These are phyloP conservation scores for Candida dubliniensis DNA, from an alignment of 1,139 yeast species.

Conservation along the genomic window DNA sequence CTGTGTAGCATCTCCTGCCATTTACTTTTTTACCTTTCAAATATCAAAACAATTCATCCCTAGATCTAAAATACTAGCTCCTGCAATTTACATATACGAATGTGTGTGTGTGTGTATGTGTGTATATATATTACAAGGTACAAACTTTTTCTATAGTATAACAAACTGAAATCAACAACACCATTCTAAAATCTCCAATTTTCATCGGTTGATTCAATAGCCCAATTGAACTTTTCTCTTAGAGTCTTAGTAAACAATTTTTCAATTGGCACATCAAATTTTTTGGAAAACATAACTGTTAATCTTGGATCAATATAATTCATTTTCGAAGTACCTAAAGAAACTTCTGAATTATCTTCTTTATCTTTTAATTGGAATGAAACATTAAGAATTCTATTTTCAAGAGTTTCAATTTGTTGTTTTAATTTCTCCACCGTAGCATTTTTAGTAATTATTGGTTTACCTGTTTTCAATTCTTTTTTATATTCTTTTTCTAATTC, in stretches of 20 bases:
- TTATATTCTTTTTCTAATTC: conserved; percentile 54
- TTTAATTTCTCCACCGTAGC: conserved; percentile 71
- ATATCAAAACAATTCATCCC: not conserved
- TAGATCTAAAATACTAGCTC: not conserved
- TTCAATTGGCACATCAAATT: conserved; percentile 85
- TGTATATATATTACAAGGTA: not conserved
- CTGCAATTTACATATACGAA: too few species aligned
- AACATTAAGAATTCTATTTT: conserved; percentile 67
- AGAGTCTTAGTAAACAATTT: conserved; percentile 87
- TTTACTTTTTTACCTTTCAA: not conserved
- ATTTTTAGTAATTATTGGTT: conserved; percentile 54
- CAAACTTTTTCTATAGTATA: not conserved
- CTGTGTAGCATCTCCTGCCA: not conserved
- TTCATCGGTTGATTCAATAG: conserved; percentile 85
- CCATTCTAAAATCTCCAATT: conserved; percentile 70
- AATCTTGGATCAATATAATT: conserved; percentile 94
- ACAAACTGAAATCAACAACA: too few species aligned
- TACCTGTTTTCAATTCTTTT: conserved; percentile 61
- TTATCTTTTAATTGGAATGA: conserved; percentile 81
- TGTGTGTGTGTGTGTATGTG: too few species aligned
- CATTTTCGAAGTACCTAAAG: conserved; percentile 89
- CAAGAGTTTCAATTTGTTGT: conserved; percentile 70
- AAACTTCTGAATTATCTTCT: conserved; percentile 92
- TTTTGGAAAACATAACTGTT: conserved; percentile 86
- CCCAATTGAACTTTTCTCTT: conserved; percentile 94